Base-by-base conservation (phyloP, 2,329 filamentous ascomycete genomes). In the Magnaporthiopsis poae region DNA sequence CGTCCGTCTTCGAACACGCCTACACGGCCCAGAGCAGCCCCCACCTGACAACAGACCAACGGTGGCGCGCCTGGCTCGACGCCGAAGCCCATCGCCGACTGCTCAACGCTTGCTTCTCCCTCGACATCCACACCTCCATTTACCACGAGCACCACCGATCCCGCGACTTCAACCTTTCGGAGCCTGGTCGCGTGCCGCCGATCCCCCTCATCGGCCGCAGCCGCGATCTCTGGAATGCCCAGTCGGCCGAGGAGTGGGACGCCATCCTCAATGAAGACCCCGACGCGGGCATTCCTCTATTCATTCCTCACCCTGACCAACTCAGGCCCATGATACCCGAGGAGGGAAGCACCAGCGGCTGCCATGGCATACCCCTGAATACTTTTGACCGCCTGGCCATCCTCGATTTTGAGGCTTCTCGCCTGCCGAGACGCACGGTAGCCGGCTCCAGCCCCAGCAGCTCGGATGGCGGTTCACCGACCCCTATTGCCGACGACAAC, bases 101-200 rank as follows among this genome's bases (percentile, higher is more conserved):
- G 35, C 75, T 86, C n/a, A 77, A 81, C 46, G 81, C 80, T 18
- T 87, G 83, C 74, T 85, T 86, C 73, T 74, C 85, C 65, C 76
- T 85, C 66, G 85, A 87, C 71, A 77, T 81, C 8, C 84, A 86
- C 68, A 80, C 82, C 71, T 80, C 82, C 68, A 76, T 81, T 68
- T 86, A 84, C 70, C 79, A 83, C 65, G 81, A 87, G 73, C 82
- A 83, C 69, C 77, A 76, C 25, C 74, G 76, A 56, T 74, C 75
- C 33, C 72, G 74, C 39, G 77, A 76, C 61, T 74, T 80, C 70
- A 75, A 81, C 68, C 74, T 76, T 62, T 71, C 72, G 46, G 71
- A 68, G 67, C 67, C 73, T 66, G 71, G 75, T 62, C 69, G 74
- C 67, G 73, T 74, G 68, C 72, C 80, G 25, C 71, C 75, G 3